Conservation (phyloP, 2,329 filamentous ascomycete genomes). For the Blumeriella jaapii region DNA sequence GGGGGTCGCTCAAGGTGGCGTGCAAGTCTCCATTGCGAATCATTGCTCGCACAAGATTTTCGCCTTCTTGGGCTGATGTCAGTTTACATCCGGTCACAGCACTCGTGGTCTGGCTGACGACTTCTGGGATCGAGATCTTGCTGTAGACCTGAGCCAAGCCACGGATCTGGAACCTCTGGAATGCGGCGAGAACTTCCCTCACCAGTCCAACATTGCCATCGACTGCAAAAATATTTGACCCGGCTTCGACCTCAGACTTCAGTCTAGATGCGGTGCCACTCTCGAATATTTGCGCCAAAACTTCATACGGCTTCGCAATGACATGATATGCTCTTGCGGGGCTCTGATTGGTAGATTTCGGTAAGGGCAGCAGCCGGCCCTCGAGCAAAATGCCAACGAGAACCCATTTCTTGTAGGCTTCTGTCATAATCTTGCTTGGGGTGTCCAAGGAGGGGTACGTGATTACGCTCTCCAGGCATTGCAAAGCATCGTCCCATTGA, state of each 20-base stretch:
- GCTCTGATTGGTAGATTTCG: slow-evolving; percentile 41
- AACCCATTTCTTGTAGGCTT: slow-evolving; percentile 88
- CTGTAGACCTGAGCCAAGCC: slow-evolving; percentile 62
- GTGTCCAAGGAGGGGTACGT: slow-evolving; percentile 54
- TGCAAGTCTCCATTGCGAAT: slow-evolving; percentile 41
- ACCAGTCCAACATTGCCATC: slow-evolving; percentile 68
- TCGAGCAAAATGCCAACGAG: slow-evolving; percentile 61
- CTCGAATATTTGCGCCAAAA: slow-evolving; percentile 58
- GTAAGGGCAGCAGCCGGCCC: slow-evolving; percentile 46
- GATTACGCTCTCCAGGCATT: slow-evolving; percentile 53
- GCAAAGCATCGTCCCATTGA: slow-evolving; percentile 50
- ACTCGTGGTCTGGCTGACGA: slow-evolving; percentile 40
- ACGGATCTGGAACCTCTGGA: slow-evolving; percentile 65
- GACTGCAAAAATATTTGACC: slow-evolving; percentile 47
- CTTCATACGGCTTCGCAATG: slow-evolving; percentile 58
- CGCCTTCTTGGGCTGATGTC: slow-evolving; percentile 32
- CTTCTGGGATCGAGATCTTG: slow-evolving; percentile 42
- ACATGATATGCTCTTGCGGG: slow-evolving; percentile 45
- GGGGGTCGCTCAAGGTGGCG: slow-evolving; percentile 37
- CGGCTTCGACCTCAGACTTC: slow-evolving; percentile 50
- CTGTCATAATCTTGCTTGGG: slow-evolving; percentile 68
- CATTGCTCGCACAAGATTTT: slow-evolving; percentile 41
- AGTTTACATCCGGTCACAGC: slow-evolving; percentile 40
- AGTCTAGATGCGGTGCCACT: slow-evolving; percentile 46
- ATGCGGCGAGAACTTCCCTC: slow-evolving; percentile 54